Conservation (phyloP, 2,329 filamentous ascomycete genomes). For the Colletotrichum agaves region DNA sequence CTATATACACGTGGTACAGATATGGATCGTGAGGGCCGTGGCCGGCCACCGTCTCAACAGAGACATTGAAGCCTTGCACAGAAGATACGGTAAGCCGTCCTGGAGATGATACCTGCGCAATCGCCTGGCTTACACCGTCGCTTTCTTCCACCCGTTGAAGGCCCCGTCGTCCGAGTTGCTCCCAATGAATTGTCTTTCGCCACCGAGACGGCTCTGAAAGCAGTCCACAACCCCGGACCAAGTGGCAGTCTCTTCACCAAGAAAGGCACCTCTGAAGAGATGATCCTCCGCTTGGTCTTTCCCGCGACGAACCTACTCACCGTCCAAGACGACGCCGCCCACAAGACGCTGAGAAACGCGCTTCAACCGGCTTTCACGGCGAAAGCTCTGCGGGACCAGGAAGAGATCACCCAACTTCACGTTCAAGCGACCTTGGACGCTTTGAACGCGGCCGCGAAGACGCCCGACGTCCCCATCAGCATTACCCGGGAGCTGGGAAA, state of each 20-base stretch:
- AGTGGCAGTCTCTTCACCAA: slow-evolving; percentile 21
- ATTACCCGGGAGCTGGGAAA: slow-evolving; percentile 13
- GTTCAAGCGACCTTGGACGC: background rate
- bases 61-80: slow-evolving; percentile 17
- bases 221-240: slow-evolving; percentile 13
- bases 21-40: slow-evolving; percentile 18
- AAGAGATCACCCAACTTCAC: slow-evolving; percentile 23
- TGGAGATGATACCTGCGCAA: no score
- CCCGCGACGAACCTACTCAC: slow-evolving; percentile 22
- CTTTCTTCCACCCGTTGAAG: no score
- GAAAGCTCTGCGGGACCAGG: slow-evolving; percentile 25
- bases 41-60: slow-evolving; percentile 20
- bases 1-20: no score
- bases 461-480: background rate
- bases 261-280: slow-evolving; percentile 9
- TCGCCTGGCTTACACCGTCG: no score
- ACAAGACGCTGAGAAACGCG: slow-evolving; percentile 12
- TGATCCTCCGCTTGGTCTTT: slow-evolving; percentile 15
- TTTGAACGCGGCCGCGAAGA: background rate
- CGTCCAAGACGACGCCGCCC: background rate
- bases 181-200: slow-evolving; percentile 26
- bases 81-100: slow-evolving; percentile 5
- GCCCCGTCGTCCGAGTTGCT: slow-evolving; percentile 17
- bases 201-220: slow-evolving; percentile 15
- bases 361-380: slow-evolving; percentile 24